Conservation (phyloP, 495 filamentous ascomycete genomes). For the Parmelia sp. region DNA sequence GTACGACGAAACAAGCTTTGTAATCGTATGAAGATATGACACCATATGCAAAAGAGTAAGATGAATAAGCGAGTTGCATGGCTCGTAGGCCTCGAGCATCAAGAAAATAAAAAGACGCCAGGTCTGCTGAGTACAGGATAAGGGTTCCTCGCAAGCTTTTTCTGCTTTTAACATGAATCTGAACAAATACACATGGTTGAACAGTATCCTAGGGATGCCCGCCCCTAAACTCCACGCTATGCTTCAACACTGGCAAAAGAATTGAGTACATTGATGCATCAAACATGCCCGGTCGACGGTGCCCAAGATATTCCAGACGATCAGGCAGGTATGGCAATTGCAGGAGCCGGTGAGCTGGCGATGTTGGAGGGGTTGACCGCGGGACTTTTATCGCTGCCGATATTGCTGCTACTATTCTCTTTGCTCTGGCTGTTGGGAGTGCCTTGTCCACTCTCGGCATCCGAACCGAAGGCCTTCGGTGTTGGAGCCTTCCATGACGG, state of each 20-base stretch:
- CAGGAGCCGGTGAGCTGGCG: constrained; percentile 42
- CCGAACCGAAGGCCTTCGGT: constrained; percentile 35
- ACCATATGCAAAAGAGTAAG: not conserved
- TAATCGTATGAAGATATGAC: not conserved
- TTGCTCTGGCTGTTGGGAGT: constrained; percentile 70
- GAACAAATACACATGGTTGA: not conserved
- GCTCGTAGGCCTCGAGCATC: not conserved
- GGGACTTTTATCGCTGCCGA: constrained; percentile 68
- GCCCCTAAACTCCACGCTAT: constrained; percentile 14
- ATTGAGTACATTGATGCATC: not conserved
- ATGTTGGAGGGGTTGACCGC: constrained; percentile 45
- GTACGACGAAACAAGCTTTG: not conserved
- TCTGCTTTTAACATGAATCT: not conserved
- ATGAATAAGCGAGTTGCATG: not conserved
- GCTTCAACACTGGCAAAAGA: not conserved
- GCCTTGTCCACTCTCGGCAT: constrained; percentile 37
- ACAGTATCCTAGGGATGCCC: constrained; percentile 5
- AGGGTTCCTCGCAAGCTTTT: not conserved
- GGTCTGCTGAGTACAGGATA: not conserved
- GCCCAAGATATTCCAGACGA: not conserved
- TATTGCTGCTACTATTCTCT: constrained; percentile 61
- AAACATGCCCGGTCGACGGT: not conserved
- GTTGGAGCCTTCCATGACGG: constrained; percentile 76
- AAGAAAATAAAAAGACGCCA: not conserved
- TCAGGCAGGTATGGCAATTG: constrained; percentile 36